These are phyloP conservation scores for Daldinia bambusicola DNA, from an alignment of 495 filamentous ascomycete species.

Conservation along the genomic window DNA sequence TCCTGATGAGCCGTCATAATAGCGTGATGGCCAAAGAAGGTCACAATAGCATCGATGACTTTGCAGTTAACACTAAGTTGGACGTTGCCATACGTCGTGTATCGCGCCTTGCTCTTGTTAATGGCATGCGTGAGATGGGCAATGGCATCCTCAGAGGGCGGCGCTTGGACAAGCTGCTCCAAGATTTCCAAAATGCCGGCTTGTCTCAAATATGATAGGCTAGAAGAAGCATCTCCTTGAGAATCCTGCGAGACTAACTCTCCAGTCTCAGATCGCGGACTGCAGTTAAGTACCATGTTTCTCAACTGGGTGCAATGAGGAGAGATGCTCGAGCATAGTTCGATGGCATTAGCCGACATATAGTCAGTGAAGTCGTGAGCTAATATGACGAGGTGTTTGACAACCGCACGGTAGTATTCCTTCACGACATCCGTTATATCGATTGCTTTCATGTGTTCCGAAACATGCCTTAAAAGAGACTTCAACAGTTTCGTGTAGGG, in stretches of 20 bases:
- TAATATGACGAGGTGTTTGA: constrained; percentile 84
- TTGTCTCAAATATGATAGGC: constrained; percentile 62
- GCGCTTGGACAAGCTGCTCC: constrained; percentile 70
- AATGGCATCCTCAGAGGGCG: constrained; percentile 72
- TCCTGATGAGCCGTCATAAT: constrained; percentile 55
- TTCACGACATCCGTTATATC: constrained; percentile 76
- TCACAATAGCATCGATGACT: constrained; percentile 81
- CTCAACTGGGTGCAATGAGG: constrained; percentile 86
- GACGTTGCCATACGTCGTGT: constrained; percentile 69
- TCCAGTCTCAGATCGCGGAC: constrained; percentile 77
- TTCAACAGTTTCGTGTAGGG: constrained; percentile 79
- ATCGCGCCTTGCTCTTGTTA: constrained; percentile 61
- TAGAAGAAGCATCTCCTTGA: constrained; percentile 41
- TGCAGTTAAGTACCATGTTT: constrained; percentile 88
- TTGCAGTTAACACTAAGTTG: constrained; percentile 73
- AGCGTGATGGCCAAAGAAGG: constrained; percentile 81
- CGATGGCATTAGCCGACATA: constrained; percentile 84
- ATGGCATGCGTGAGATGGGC: constrained; percentile 76
- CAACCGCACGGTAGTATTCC: constrained; percentile 82
- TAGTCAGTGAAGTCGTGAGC: constrained; percentile 97
- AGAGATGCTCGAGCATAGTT: constrained; percentile 86
- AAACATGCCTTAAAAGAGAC: constrained; percentile 76
- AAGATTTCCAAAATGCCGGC: constrained; percentile 73
- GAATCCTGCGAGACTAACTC: constrained; percentile 57
- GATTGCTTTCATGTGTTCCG: constrained; percentile 79